Base-by-base conservation (phyloP, 345 rosid genomes). In the Populus alba region DNA sequence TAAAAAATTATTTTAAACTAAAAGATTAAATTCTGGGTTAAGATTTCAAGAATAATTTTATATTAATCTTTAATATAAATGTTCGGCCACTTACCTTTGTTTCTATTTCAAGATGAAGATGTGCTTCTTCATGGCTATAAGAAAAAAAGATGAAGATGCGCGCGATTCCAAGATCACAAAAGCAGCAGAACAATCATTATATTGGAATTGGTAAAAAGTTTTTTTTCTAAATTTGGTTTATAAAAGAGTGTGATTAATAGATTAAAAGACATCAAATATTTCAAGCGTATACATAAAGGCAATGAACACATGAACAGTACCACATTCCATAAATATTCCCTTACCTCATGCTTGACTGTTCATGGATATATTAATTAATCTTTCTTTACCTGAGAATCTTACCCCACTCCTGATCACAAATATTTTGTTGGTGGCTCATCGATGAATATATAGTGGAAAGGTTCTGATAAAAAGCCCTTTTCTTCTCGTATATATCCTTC, bases 141-240 rank as follows among this genome's bases (percentile, higher is more conserved):
- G 6, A 59, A 59, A 59, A n/a, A 25, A 25, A 33, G 37, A 70
- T 9, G 55, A 18, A 71, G 74, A 51, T 31, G 11, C 63, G 25
- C 20, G 11, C 63, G 25, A 49, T 71, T 49, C 74, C 43, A 71
- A 51, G 4, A 71, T 51, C 27, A 35, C 18, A 71, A 71, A 71
- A 51, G 65, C 74, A 49, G 53, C 63, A 31, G 43, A 71, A 71
- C 74, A 71, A 51, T 71, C 43, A 51, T 71, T 31, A 71, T 18
- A 13, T 53, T 55, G 37, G 43, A 43, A 51, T 10, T 72, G 33
- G 66, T 72, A 17, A 53, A 18, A 51, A 31, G 22, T 0, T 18
- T 38, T 27, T 41, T 2, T 33, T 72, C 75, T 18, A 20, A 53
- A 72, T 20, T 33, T 72, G 66, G 47, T 29, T 39, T 18, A 51